phyloP scores from a whole-genome alignment of 2,329 filamentous ascomycete genomes.

The Exophiala xenobiotica region DNA sequence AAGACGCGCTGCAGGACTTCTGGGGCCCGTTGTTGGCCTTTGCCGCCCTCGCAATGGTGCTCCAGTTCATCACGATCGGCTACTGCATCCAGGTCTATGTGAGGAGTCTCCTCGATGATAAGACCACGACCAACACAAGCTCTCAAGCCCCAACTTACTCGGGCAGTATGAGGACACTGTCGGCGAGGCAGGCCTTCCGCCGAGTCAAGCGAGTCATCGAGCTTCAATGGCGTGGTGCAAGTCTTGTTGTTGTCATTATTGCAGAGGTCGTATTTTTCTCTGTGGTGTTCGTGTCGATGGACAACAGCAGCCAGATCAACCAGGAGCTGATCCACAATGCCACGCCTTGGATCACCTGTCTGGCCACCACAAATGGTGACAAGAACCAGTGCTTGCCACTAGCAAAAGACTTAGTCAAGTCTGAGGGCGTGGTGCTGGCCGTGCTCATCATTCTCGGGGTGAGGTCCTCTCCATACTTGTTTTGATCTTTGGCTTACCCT shows the following conservation, averaged over 20 bases:
- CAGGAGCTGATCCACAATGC: slow-evolving; percentile 58
- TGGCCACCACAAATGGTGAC: slow-evolving; percentile 58
- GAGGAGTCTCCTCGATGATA: slow-evolving; percentile 73
- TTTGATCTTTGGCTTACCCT: slow-evolving; percentile 32
- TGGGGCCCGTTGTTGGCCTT: slow-evolving; percentile 88
- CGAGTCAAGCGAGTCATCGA: slow-evolving; percentile 82
- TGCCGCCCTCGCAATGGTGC: slow-evolving; percentile 70
- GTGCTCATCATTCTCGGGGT: slow-evolving; percentile 80
- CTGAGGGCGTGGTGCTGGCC: slow-evolving; percentile 73
- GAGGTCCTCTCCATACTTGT: slow-evolving; percentile 40
- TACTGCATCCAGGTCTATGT: slow-evolving; percentile 97
- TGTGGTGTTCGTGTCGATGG: slow-evolving; percentile 83
- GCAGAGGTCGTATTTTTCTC: slow-evolving; percentile 92
- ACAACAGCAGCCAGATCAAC: slow-evolving; percentile 64
- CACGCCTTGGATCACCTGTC: slow-evolving; percentile 68
- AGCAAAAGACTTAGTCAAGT: slow-evolving; percentile 65
- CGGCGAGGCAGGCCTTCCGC: slow-evolving; percentile 82
- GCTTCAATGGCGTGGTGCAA: slow-evolving; percentile 91
- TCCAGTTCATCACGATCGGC: slow-evolving; percentile 79
- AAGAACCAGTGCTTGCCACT: slow-evolving; percentile 65
- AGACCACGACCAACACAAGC: slow-evolving; percentile 62
- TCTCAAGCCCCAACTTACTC: slow-evolving; percentile 73
- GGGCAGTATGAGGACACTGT: slow-evolving; percentile 73
- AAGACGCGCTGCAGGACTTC: slow-evolving; percentile 76
- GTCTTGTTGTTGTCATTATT: slow-evolving; percentile 85